These are phyloP conservation scores for Lippia alba DNA, from an alignment of 305 asterid species.

Conservation along the genomic window DNA sequence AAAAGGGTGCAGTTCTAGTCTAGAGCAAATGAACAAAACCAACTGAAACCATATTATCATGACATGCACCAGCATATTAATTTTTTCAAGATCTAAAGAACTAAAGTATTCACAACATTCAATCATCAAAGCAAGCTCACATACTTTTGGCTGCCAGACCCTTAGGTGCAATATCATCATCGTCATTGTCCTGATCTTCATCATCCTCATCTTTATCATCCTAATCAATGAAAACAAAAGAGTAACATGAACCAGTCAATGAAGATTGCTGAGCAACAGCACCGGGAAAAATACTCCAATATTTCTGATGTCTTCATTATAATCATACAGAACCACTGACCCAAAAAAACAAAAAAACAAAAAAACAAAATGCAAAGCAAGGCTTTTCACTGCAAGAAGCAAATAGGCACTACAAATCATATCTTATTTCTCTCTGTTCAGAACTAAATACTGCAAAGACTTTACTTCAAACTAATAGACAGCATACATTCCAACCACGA, in stretches of 20 bases:
- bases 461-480: too few species aligned
- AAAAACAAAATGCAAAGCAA: neutral
- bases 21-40: slow-evolving; percentile 12
- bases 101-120: slow-evolving; percentile 8
- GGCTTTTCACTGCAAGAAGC: neutral
- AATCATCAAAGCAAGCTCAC: slow-evolving; percentile 32
- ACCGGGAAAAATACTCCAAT: slow-evolving; percentile 10
- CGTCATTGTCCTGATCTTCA: slow-evolving; percentile 44
- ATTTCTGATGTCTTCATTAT: slow-evolving; percentile 19
- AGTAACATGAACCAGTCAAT: slow-evolving; percentile 21
- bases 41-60: slow-evolving; percentile 19
- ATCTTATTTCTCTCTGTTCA: neutral
- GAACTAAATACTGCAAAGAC: neutral
- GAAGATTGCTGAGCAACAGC: slow-evolving; percentile 1
- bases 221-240: slow-evolving; percentile 37
- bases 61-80: neutral
- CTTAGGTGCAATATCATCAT: slow-evolving; percentile 55
- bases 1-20: neutral
- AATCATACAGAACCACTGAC: slow-evolving; percentile 10
- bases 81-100: neutral
- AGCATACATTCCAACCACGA: too few species aligned
- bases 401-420: neutral
- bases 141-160: slow-evolving; percentile 83
- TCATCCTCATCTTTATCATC: slow-evolving; percentile 55
- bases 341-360: too few species aligned